Evolutionary conservation across 257 asterid species (phyloP), one percentile per base, ranked within the genome.

Genomic region (Penstemon eatonii): DNA sequence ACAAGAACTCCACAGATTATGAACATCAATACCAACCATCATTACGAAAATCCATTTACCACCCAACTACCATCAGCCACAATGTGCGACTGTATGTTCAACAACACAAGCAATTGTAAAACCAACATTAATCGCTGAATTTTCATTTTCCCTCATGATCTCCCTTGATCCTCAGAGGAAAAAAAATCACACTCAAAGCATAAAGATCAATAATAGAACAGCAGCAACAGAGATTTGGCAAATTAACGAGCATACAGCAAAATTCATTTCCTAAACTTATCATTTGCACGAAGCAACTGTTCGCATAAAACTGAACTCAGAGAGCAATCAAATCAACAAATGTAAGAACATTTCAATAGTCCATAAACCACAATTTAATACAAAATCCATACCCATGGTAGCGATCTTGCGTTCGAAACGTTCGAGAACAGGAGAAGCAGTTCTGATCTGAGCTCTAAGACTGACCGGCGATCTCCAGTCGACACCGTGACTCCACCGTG

Each of bases 361-460:
- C 54, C 42, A 41, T 41, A 72, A 47, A 60, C 43, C 66, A 76
- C 7, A 76, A 13, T 38, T 12, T 8, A 62, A 49, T 6, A 36
- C 12, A 5, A 62, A 52, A 51, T 3, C 49, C 56, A 66, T 89
- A 89, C 96, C 96, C 96, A 89, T 89, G 56, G 94, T 71, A 49
- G 90, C 80, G 64, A 84, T 62, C 73, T 72, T 86, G 69, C 89
- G 85, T 39, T 87, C 83, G 69, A 85, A 82, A 25, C 77, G 78
- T 71, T 82, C 81, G 72, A 88, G 52, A 64, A 75, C 77, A 8
- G 94, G 83, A 60, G 88, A 73, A 2, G 68, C 71, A 2, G 83
- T 51, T 49, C 84, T 82, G 84, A 85, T 85, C 84, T 78, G 95
- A 79, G 91, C 86, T 73, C 73, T 76, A 38, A 84, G 81, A 79